These are phyloP conservation scores for Sarocladium oryzae DNA, from an alignment of 2,329 filamentous ascomycete species.

Conservation along the genomic window DNA sequence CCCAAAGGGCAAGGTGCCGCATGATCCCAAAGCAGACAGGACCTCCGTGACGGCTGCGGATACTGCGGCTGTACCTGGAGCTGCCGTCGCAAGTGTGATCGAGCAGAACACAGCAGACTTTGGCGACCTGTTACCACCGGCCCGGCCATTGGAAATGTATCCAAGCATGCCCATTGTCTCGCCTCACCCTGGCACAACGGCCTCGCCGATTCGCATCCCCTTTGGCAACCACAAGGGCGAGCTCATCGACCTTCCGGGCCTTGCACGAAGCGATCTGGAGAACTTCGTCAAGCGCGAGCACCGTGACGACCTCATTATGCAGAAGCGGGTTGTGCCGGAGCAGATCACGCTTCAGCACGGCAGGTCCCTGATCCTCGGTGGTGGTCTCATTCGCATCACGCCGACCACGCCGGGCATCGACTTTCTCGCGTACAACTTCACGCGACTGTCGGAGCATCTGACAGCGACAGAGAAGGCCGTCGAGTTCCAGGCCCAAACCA, in stretches of 20 bases:
- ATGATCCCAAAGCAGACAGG: background rate
- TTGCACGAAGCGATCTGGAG: slow-evolving; percentile 68
- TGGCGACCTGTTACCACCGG: slow-evolving; percentile 64
- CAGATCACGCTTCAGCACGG: slow-evolving; percentile 67
- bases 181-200: slow-evolving; percentile 84
- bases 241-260: slow-evolving; percentile 84
- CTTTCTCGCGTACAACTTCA: slow-evolving; percentile 81
- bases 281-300: slow-evolving; percentile 61
- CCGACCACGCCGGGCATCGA: slow-evolving; percentile 55
- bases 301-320: slow-evolving; percentile 66
- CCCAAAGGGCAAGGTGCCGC: slow-evolving; percentile 61
- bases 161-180: slow-evolving; percentile 84
- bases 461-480: slow-evolving; percentile 76
- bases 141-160: slow-evolving; percentile 65
- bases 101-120: slow-evolving; percentile 27
- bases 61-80: slow-evolving; percentile 17
- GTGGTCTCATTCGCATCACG: slow-evolving; percentile 79
- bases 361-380: slow-evolving; percentile 73
- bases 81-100: slow-evolving; percentile 18
- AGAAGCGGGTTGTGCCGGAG: slow-evolving; percentile 63
- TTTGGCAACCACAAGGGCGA: slow-evolving; percentile 85
- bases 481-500: slow-evolving; percentile 60
- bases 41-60: background rate
- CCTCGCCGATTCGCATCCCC: slow-evolving; percentile 86
- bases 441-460: slow-evolving; percentile 68